Evolutionary conservation across 352 stramenopile species (phyloP).

Genomic region (Globisporangium spiculum): DNA sequence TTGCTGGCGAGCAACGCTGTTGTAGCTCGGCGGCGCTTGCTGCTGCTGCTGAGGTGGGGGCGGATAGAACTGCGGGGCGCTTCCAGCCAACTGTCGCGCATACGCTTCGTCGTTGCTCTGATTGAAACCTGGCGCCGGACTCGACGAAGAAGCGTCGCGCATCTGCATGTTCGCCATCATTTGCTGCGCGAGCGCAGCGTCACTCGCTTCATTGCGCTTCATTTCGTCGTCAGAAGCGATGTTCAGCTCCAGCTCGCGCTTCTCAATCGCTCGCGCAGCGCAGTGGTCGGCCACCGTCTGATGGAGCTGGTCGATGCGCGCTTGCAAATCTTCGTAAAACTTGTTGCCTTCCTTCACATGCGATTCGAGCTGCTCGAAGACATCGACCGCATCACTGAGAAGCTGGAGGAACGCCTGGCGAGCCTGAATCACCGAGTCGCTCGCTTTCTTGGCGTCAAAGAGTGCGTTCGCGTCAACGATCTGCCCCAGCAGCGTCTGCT

Average conservation of each 20-base stretch:
- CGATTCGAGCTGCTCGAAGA: slow-evolving; percentile 74
- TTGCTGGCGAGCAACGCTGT: slow-evolving; percentile 32
- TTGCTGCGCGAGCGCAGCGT: slow-evolving; percentile 55
- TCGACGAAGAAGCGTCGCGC: slow-evolving; percentile 14
- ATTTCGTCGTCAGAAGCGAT: slow-evolving; percentile 56
- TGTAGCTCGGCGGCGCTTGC: slow-evolving; percentile 30
- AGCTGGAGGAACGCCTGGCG: slow-evolving; percentile 60
- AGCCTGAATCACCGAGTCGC: slow-evolving; percentile 47
- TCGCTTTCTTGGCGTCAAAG: slow-evolving; percentile 63
- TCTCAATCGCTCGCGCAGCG: slow-evolving; percentile 62
- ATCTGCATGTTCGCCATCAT: slow-evolving; percentile 75
- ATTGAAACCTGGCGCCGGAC: slow-evolving; percentile 3
- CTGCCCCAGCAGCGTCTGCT: slow-evolving; percentile 35
- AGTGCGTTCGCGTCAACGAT: slow-evolving; percentile 42
- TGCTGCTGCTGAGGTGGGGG: slow-evolving; percentile 13
- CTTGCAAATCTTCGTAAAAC: slow-evolving; percentile 62
- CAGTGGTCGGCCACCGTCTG: slow-evolving; percentile 77
- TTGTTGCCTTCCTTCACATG: slow-evolving; percentile 65
- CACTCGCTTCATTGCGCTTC: slow-evolving; percentile 41
- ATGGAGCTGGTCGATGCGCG: slow-evolving; percentile 57
- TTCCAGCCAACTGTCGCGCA: slow-evolving; percentile 49
- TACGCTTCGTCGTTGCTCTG: slow-evolving; percentile 49
- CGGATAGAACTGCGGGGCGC: slow-evolving; percentile 40
- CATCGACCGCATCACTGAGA: slow-evolving; percentile 64
- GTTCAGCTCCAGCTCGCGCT: slow-evolving; percentile 69